Percentiles rank a stretch among this genome's conserved stretches.
Conservation (phyloP, 768 basidiomycete genomes). For the Neoboletus brunneissimus region DNA sequence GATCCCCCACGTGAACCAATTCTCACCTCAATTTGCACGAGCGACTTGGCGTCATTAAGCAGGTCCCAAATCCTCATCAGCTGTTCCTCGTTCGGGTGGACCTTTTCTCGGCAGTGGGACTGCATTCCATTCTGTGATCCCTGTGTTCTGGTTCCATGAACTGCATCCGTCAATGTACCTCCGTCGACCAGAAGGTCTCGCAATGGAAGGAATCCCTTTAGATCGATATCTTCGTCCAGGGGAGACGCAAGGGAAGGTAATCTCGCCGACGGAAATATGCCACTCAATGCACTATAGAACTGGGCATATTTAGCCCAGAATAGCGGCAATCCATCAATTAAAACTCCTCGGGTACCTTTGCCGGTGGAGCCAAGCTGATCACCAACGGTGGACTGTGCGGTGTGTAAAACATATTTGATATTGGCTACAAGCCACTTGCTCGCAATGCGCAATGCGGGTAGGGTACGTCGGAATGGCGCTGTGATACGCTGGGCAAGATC, state of each 20-base stretch:
- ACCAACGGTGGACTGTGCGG: conserved; percentile 33
- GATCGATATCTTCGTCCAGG: conserved; percentile 88
- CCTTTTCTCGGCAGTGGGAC: conserved; percentile 40
- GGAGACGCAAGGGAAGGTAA: conserved; percentile 57
- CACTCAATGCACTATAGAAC: conserved; percentile 59
- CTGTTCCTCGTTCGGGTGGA: conserved; percentile 93
- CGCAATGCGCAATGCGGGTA: conserved; percentile 84
- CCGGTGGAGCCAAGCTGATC: conserved; percentile 6
- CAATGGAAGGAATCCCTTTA: conserved; percentile 85
- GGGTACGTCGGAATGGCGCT: conserved; percentile 77
- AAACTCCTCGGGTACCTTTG: conserved; percentile 18
- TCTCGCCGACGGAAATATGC: conserved; percentile 63
- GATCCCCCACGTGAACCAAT: conserved; percentile 5
- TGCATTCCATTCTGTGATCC: conserved; percentile 23
- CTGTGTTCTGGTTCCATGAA: conserved; percentile 23
- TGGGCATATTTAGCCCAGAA: conserved; percentile 76
- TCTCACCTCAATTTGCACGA: conserved; percentile 60
- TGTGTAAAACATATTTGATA: conserved; percentile 58
- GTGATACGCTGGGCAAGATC: conserved; percentile 82
- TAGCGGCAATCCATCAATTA: conserved; percentile 37
- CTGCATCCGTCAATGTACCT: conserved; percentile 1
- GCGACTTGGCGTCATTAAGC: conserved; percentile 60
- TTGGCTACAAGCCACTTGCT: conserved; percentile 88
- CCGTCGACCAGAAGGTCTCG: conserved; percentile 51
- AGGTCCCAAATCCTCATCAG: conserved; percentile 91